phyloP scores from a whole-genome alignment of 441 rosid genomes.

The Eruca vesicaria region DNA sequence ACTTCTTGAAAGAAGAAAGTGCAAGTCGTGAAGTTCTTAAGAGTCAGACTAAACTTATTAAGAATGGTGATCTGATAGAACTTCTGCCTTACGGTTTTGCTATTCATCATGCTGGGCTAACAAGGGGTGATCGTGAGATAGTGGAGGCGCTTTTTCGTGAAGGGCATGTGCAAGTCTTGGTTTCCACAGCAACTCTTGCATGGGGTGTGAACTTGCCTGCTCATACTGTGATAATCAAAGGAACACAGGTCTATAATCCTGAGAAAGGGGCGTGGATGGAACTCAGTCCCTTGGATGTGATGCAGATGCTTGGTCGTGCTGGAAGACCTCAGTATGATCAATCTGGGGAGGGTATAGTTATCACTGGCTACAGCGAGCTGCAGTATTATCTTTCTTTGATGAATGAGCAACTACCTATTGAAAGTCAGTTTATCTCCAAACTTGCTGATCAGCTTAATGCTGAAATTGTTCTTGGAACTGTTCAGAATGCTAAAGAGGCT shows the following conservation, averaged over 20 bases:
- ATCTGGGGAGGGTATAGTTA: conserved; percentile 85
- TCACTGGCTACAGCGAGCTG: conserved; percentile 86
- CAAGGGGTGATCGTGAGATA: conserved; percentile 79
- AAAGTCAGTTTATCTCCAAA: conserved; percentile 89
- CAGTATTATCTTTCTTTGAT: conserved; percentile 87
- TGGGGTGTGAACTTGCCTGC: conserved; percentile 99
- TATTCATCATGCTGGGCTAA: conserved; percentile 94
- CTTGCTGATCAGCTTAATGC: conserved; percentile 98
- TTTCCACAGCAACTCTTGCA: conserved; percentile 97
- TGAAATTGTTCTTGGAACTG: conserved; percentile 95
- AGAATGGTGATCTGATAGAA: conserved; percentile 78
- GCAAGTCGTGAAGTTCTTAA: conserved; percentile 80
- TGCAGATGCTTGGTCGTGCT: conserved; percentile 99
- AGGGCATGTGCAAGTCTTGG: conserved; percentile 81
- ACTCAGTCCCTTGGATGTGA: conserved; percentile 88
- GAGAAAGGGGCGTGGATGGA: conserved; percentile 99
- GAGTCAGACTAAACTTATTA: conserved; percentile 66
- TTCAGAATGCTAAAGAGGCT: conserved; percentile 95
- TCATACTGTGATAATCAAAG: conserved; percentile 89
- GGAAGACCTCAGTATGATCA: conserved; percentile 97
- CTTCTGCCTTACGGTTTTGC: conserved; percentile 95
- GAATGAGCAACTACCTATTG: conserved; percentile 97
- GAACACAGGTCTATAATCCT: conserved; percentile 91
- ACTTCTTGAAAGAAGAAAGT: conserved; percentile 86
- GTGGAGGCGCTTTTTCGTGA: conserved; percentile 80